Evolutionary conservation across 805 yeast genomes (phyloP).

Genomic region (Candida maesae): DNA sequence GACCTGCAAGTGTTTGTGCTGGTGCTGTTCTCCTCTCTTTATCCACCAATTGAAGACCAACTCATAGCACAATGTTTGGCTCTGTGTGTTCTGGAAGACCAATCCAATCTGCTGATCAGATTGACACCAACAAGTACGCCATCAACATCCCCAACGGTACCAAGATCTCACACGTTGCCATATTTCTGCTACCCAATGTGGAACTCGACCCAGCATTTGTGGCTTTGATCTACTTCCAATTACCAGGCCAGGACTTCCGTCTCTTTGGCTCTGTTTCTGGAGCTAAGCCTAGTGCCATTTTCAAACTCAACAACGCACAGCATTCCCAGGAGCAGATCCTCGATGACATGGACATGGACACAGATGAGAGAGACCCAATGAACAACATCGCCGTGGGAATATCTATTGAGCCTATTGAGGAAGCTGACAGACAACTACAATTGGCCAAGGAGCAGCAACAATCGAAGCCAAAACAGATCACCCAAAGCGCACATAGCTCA

Average conservation of each 20-base stretch:
- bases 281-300: constrained; percentile 86
- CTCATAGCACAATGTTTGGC: constrained; percentile 53
- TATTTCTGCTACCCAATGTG: constrained; percentile 82
- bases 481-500: constrained; percentile 23
- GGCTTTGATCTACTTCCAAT: constrained; percentile 85
- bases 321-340: constrained; percentile 32
- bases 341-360: constrained; percentile 57
- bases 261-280: constrained; percentile 60
- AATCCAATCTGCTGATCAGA: constrained; percentile 53
- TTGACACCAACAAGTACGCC: constrained; percentile 65
- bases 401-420: constrained; percentile 76
- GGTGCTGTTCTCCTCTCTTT: too few species aligned
- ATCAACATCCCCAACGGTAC: constrained; percentile 60
- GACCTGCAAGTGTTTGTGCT: too few species aligned
- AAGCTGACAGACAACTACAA: constrained; percentile 57
- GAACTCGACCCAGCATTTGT: constrained; percentile 65
- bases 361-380: constrained; percentile 27
- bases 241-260: constrained; percentile 52
- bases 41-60: too few species aligned
- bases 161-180: constrained; percentile 70
- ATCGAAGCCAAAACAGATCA: constrained; percentile 18
- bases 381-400: constrained; percentile 63
- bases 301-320: constrained; percentile 60
- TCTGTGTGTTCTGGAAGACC: constrained; percentile 75
- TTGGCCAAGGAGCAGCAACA: constrained; percentile 28